Evolutionary conservation across 257 asterid species (phyloP).

Genomic region (Verbena officinalis): DNA sequence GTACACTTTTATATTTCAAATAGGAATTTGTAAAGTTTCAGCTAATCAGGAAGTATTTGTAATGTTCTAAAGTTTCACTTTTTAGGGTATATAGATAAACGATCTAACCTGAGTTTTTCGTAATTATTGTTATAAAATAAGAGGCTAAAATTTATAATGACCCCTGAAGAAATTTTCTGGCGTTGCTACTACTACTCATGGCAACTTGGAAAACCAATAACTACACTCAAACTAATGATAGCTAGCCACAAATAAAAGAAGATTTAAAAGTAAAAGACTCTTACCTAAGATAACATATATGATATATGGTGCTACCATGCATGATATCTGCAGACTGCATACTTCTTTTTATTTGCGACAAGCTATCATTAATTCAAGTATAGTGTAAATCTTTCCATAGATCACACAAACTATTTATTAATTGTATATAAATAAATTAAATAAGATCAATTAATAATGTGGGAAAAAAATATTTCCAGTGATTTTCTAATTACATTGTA

Average conservation of each 20-base stretch:
- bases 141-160: too few relatives aligned
- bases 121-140: too few relatives aligned
- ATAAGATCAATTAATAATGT: not conserved
- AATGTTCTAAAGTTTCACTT: too few relatives aligned
- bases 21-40: too few relatives aligned
- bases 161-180: too few relatives aligned
- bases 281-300: not conserved
- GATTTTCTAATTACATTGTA: not conserved
- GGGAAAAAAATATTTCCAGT: not conserved
- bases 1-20: too few relatives aligned
- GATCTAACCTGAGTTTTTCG: too few relatives aligned
- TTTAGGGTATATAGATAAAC: too few relatives aligned
- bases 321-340: not conserved
- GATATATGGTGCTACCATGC: not conserved
- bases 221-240: not conserved
- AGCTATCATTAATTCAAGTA: not conserved
- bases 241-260: not conserved
- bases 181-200: too few relatives aligned
- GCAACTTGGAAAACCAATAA: not conserved
- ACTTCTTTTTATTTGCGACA: not conserved
- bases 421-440: not conserved
- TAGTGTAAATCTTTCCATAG: not conserved
- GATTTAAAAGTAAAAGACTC: not conserved
- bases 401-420: not conserved
- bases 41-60: too few relatives aligned